phyloP scores from a whole-genome alignment of 768 basidiomycete species.

The Lactifluus subvellereus region DNA sequence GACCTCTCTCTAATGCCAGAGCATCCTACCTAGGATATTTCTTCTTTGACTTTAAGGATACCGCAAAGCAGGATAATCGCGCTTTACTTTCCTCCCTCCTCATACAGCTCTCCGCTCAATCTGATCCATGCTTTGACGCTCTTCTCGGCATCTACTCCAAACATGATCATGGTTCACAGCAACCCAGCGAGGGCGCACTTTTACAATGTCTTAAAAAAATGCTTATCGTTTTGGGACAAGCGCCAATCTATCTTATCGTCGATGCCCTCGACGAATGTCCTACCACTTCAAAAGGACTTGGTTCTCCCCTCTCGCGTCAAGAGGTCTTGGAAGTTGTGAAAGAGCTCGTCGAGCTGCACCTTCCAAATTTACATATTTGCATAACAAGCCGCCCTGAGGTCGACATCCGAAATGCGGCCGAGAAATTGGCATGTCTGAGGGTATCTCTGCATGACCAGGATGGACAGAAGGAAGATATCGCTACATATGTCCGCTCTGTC shows the following conservation, averaged over 20 bases:
- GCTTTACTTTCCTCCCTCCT: neutral
- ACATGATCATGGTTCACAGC: neutral
- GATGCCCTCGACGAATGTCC: neutral
- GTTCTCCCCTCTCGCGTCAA: neutral
- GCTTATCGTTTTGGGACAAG: neutral
- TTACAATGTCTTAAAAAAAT: neutral
- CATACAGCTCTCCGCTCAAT: neutral
- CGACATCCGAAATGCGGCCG: neutral
- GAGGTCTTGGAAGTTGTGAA: neutral
- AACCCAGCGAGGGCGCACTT: neutral
- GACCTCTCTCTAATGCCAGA: neutral
- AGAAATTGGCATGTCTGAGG: neutral
- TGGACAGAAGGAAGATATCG: neutral
- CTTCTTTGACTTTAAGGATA: neutral
- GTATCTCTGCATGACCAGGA: neutral
- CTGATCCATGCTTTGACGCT: neutral
- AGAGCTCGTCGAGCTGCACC: neutral
- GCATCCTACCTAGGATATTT: neutral
- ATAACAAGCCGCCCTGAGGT: neutral
- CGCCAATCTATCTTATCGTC: neutral
- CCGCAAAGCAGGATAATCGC: neutral
- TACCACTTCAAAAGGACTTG: neutral
- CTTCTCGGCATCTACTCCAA: neutral
- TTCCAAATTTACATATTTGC: neutral
- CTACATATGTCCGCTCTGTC: neutral